Conservation (phyloP, 352 stramenopile species). For the Aphanomyces astaci region DNA sequence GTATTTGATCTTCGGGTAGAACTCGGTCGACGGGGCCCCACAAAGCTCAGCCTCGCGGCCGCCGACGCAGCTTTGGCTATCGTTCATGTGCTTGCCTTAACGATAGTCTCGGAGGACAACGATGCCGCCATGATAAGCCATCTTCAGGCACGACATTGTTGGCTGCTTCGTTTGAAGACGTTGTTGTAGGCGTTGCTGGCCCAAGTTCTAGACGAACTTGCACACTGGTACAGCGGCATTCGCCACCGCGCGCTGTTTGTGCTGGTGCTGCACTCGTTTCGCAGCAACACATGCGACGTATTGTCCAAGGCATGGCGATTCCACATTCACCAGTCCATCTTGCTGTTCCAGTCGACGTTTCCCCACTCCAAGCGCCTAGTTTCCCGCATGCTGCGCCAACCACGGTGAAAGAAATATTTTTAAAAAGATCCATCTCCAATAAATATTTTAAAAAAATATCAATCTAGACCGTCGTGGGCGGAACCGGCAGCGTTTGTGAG, state of each 20-base stretch:
- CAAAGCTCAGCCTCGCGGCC: conserved; percentile 11
- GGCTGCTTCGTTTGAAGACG: not conserved
- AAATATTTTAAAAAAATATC: too few relatives aligned
- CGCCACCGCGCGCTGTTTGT: not conserved
- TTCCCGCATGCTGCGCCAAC: not conserved
- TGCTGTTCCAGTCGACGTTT: conserved; percentile 3
- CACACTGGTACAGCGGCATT: not conserved
- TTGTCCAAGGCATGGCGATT: not conserved
- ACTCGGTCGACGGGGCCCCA: not conserved
- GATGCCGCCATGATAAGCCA: not conserved
- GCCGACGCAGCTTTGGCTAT: not conserved
- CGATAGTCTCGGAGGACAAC: not conserved
- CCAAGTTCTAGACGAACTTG: not conserved
- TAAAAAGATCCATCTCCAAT: too few relatives aligned
- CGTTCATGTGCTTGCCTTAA: not conserved
- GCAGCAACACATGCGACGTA: not conserved
- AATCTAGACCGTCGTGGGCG: not conserved
- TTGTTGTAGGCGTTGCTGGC: not conserved
- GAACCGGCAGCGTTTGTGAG: not conserved
- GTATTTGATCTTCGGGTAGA: not conserved
- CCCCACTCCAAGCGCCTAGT: not conserved
- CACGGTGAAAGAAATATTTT: not conserved
- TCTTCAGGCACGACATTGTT: not conserved
- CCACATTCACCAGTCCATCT: conserved; percentile 1
- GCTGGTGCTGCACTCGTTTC: not conserved